These are phyloP conservation scores for Xylaria polymorpha DNA, from an alignment of 2,329 filamentous ascomycete genomes.

Conservation along the genomic window DNA sequence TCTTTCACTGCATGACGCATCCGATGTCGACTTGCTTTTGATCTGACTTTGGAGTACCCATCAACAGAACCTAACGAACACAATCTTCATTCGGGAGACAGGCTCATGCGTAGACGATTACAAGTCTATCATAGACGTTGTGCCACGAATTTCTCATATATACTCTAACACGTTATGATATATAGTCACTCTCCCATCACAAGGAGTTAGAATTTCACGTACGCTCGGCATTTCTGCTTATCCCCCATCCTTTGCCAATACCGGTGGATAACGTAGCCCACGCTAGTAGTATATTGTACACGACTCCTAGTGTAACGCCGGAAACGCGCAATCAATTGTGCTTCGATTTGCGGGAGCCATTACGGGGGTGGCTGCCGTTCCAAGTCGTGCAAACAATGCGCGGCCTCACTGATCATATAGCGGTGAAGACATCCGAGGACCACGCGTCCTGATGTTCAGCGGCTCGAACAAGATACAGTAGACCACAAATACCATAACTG, in stretches of 20 bases:
- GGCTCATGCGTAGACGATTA: not conserved
- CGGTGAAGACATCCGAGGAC: constrained; percentile 18
- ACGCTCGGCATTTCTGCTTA: not conserved
- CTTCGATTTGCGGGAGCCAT: constrained; percentile 15
- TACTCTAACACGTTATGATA: not conserved
- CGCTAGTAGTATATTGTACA: constrained; percentile 13
- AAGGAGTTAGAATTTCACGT: not conserved
- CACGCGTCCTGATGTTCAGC: constrained; percentile 7
- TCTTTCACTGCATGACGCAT: constrained; percentile 11
- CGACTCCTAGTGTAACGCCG: constrained; percentile 28
- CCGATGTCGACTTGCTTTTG: constrained; percentile 19
- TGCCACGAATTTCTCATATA: constrained; percentile 1
- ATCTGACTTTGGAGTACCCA: constrained; percentile 1
- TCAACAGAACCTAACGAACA: not conserved
- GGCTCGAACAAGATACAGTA: not conserved
- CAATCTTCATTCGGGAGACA: not conserved
- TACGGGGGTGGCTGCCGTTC: constrained; percentile 4
- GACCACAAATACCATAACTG: not conserved
- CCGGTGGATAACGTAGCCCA: not conserved
- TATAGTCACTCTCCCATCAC: constrained; percentile 1
- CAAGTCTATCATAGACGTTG: not conserved
- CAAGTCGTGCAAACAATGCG: constrained; percentile 20
- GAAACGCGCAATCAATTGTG: constrained; percentile 33
- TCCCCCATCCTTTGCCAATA: too few species aligned
- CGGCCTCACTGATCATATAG: constrained; percentile 11